Evolutionary conservation across 768 basidiomycete genomes (phyloP).

Genomic region (Phlegmacium glaucopus): DNA sequence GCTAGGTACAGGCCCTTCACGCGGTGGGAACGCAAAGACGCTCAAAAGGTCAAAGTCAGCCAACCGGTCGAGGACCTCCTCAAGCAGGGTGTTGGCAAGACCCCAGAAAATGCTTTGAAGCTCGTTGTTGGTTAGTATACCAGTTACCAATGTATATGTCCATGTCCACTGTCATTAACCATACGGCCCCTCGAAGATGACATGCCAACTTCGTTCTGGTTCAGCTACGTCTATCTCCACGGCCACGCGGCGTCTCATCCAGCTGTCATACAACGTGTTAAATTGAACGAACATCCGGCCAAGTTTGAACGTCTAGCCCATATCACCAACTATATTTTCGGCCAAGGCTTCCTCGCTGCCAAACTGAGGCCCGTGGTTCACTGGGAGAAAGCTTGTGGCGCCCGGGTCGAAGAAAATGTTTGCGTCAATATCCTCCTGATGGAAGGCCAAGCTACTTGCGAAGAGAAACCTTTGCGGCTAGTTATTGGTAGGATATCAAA

Average conservation of each 20-base stretch:
- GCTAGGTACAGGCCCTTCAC: conserved; percentile 36
- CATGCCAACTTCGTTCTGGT: conserved; percentile 37
- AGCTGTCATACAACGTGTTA: conserved; percentile 40
- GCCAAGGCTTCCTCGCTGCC: conserved; percentile 32
- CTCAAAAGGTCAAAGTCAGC: conserved; percentile 32
- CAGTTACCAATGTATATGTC: not conserved
- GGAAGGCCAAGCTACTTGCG: conserved; percentile 27
- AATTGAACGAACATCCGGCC: conserved; percentile 25
- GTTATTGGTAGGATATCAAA: conserved; percentile 28
- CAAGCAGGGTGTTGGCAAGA: conserved; percentile 36
- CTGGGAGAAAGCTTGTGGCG: conserved; percentile 39
- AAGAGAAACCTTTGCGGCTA: conserved; percentile 33
- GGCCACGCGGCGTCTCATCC: conserved; percentile 18
- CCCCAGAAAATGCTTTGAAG: conserved; percentile 40
- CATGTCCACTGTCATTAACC: not conserved
- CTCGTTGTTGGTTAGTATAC: conserved; percentile 40
- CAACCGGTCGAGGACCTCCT: conserved; percentile 32
- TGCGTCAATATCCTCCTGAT: conserved; percentile 24
- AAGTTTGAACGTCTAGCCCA: conserved; percentile 40
- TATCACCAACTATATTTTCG: conserved; percentile 46
- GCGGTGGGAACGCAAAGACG: conserved; percentile 43
- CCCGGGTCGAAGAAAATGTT: conserved; percentile 23
- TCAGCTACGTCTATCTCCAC: conserved; percentile 39
- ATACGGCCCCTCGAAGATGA: conserved; percentile 31
- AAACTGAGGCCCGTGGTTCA: conserved; percentile 34